Evolutionary conservation across 176 grass and related monocot genomes (phyloP).

Genomic region (Elymus sibiricus): DNA sequence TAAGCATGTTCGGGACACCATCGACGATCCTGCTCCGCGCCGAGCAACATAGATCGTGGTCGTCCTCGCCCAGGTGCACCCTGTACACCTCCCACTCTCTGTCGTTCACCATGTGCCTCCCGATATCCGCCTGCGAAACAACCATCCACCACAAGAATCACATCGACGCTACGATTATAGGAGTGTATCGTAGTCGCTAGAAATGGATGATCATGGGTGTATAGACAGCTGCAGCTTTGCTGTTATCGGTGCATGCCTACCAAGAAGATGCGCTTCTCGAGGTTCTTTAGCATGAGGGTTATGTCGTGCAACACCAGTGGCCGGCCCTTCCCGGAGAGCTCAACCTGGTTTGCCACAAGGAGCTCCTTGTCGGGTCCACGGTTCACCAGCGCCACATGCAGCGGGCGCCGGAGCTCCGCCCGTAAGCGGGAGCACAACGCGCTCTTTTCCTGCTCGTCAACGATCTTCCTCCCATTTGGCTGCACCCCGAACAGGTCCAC

Average conservation of each 20-base stretch:
- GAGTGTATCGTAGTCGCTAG: no score
- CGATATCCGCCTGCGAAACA: conserved; percentile 59
- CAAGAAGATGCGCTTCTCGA: conserved; percentile 64
- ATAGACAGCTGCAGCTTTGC: no score
- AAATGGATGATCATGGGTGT: background rate
- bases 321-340: conserved; percentile 62
- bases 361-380: conserved; percentile 66
- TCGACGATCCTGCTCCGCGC: conserved; percentile 35
- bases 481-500: conserved; percentile 76
- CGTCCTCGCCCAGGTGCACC: conserved; percentile 54
- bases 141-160: no score
- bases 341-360: conserved; percentile 73
- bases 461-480: conserved; percentile 63
- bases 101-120: conserved; percentile 48
- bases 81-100: conserved; percentile 89
- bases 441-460: conserved; percentile 48
- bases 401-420: conserved; percentile 47
- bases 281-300: conserved; percentile 72
- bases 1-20: conserved; percentile 62
- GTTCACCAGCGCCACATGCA: conserved; percentile 46
- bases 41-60: conserved; percentile 34
- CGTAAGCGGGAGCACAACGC: conserved; percentile 44
- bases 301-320: conserved; percentile 78
- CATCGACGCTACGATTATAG: no score
- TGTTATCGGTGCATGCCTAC: conserved; percentile 6